phyloP scores from a whole-genome alignment of 257 asterid genomes.

The Phtheirospermum japonicum region DNA sequence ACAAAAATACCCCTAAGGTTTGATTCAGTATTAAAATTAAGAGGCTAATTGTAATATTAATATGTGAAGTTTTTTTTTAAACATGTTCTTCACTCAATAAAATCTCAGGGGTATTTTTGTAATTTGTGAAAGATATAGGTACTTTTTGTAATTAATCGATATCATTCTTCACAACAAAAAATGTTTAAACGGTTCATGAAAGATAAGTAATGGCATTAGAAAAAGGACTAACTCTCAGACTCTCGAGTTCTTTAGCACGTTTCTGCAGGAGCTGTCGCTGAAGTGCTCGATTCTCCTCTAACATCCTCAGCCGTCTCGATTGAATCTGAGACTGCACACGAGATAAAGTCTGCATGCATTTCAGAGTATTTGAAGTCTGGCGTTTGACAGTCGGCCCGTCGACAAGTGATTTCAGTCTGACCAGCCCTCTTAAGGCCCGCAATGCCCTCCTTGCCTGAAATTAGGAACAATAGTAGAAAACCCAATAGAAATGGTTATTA shows the following conservation, averaged over 20 bases:
- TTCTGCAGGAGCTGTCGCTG: slow-evolving; percentile 88
- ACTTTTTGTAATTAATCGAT: no score
- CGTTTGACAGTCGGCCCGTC: slow-evolving; percentile 82
- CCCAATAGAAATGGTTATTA: not conserved
- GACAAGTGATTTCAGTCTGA: slow-evolving; percentile 76
- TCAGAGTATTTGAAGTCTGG: slow-evolving; percentile 80
- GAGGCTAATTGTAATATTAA: no score
- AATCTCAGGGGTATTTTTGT: no score
- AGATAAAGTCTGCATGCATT: slow-evolving; percentile 79
- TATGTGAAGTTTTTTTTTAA: no score
- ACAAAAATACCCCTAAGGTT: not conserved
- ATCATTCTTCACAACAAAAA: not conserved
- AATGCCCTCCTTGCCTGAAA: slow-evolving; percentile 89
- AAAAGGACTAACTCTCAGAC: slow-evolving; percentile 57
- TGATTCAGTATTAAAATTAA: no score
- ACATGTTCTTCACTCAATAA: no score
- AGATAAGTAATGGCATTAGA: slow-evolving; percentile 17
- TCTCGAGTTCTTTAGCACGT: slow-evolving; percentile 81
- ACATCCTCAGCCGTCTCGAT: slow-evolving; percentile 73
- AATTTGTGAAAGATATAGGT: no score
- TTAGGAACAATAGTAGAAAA: slow-evolving; percentile 1
- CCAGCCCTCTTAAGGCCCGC: slow-evolving; percentile 87
- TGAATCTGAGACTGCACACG: slow-evolving; percentile 92
- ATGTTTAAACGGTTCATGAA: slow-evolving; percentile 12
- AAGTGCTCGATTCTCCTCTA: slow-evolving; percentile 85